Base-by-base conservation (phyloP, 495 filamentous ascomycete genomes). In the Penicillium paradoxum region DNA sequence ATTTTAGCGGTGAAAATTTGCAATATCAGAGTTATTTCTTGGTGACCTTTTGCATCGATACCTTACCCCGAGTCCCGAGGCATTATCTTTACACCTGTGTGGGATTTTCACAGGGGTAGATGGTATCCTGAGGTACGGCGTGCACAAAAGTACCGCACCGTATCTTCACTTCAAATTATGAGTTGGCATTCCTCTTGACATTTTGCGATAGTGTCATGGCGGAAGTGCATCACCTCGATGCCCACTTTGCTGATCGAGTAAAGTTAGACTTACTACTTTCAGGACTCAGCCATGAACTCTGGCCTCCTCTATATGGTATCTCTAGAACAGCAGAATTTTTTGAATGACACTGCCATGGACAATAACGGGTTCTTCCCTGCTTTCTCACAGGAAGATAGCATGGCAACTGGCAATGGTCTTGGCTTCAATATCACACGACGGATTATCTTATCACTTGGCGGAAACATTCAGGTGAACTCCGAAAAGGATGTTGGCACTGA, bases 221-320 rank as follows among this genome's bases (percentile, higher is more conserved):
- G 6, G 81, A 83, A 53, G 74, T 83, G 0, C 72, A 74, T 2
- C 73, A 77, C 39, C 62, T 85, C 17, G 71, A 72, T 45, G 65
- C 68, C 7, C 62, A 68, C 15, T 59, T 50, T 43, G 71, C 74
- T 22, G 74, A 79, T 45, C 67, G 63, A 29, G 74, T 74, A 39
- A 87, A 87, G 58, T 73, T 76, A 5, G 80, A 83, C 46, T n/a
- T n/a, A n/a, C 80, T 87, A 53, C 79, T 88, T 32, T 80, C 80
- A 1, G 83, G 79, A 19, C 79, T 88, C 19, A 83, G 79, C 15
- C 85, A 88, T 59, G 85, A 88, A 54, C 69, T 87, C 29, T 72
- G 85, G 3, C 82, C 76, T 0, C 85, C 85, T 5, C 64, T 88
- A 8, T 81, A 86, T 53, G 83, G 83, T 2, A 81, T 85, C 32